Base-by-base conservation (phyloP, 2,329 filamentous ascomycete species). In the Fonsecaea multimorphosa region DNA sequence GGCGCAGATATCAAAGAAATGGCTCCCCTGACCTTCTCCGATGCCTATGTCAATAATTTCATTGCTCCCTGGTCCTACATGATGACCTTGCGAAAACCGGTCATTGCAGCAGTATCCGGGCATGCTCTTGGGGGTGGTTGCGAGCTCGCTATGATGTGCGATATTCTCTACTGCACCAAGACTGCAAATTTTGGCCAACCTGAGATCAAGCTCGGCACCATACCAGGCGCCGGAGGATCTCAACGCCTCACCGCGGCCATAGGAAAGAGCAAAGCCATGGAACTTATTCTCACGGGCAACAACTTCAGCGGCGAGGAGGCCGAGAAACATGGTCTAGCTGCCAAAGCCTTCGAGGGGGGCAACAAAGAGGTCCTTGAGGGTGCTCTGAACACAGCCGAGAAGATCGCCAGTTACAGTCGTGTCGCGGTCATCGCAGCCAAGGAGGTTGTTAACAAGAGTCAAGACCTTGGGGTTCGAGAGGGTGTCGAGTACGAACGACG, bases 1-100 rank as follows among this genome's bases (percentile, higher is more conserved):
- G 95, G 95, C 58, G 95, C 95, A 67, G 95, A 99, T 79, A 99
- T 99, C 83, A 98, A 98, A 80, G 95, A 99, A 81, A 99, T 99
- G 95, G 91, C 92, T 32, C 89, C 92, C 67, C 87, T 97, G 44
- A 93, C 89, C 62, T 99, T 99, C 81, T 87, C 91, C 69, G 83
- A 89, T 70, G 94, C 95, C 44, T 98, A 97, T 82, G 91, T 87
- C 55, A 87, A 83, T 72, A 92, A 96, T 76, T 99, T 99, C 79
- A 98, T 99, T 79, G 93, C 97, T 77, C 88, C 88, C 9, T 99
- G 95, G 95, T 97, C 93, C 5, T 85, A 90, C 69, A 86, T 97
- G 54, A 91, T 92, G 29, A 84, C 87, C 68, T 84, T 98, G 77
- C 96, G 96, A 82, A 98, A 96, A 78, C 95, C 95, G 61, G 88